A percentile compares a stretch with the other conserved stretches of the same genome.
Conservation (phyloP, 345 rosid species). For the Raphanus raphanistrum region DNA sequence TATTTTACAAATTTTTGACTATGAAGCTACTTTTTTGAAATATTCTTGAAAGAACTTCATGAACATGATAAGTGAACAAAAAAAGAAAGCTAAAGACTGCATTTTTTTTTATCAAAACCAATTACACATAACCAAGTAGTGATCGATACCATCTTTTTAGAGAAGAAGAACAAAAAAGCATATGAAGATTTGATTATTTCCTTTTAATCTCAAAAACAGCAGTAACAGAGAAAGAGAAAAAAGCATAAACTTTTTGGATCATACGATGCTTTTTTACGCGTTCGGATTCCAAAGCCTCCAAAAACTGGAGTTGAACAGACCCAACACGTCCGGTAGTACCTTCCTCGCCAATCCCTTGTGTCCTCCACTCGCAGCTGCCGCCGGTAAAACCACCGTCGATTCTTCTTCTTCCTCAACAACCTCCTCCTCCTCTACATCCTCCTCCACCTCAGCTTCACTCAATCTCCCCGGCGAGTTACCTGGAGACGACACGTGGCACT, state of each 20-base stretch:
- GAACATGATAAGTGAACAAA: neutral
- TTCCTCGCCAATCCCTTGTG: slow-evolving; percentile 87
- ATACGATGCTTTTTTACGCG: slow-evolving; percentile 44
- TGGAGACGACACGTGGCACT: slow-evolving; percentile 28
- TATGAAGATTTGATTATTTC: slow-evolving; percentile 1
- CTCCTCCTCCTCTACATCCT: neutral
- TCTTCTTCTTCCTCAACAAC: neutral
- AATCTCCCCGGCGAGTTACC: slow-evolving; percentile 22
- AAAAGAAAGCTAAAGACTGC: neutral
- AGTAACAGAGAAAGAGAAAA: neutral
- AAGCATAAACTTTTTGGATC: slow-evolving; percentile 11
- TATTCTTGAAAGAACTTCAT: neutral
- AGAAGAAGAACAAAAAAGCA: neutral
- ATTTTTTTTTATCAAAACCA: neutral
- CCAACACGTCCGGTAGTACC: slow-evolving; percentile 95
- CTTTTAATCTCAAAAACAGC: neutral
- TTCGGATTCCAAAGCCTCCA: slow-evolving; percentile 95
- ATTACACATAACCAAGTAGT: slow-evolving; percentile 3
- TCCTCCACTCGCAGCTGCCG: slow-evolving; percentile 37
- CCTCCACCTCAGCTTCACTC: slow-evolving; percentile 29
- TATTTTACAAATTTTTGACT: neutral
- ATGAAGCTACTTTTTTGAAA: neutral
- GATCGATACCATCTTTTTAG: neutral
- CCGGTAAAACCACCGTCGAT: slow-evolving; percentile 9
- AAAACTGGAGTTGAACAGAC: slow-evolving; percentile 77